A percentile compares a stretch with the other conserved stretches of the same genome.
These are phyloP conservation scores for Nepenthes alata DNA, from an alignment of 179 eudicot genomes.

Conservation along the genomic window DNA sequence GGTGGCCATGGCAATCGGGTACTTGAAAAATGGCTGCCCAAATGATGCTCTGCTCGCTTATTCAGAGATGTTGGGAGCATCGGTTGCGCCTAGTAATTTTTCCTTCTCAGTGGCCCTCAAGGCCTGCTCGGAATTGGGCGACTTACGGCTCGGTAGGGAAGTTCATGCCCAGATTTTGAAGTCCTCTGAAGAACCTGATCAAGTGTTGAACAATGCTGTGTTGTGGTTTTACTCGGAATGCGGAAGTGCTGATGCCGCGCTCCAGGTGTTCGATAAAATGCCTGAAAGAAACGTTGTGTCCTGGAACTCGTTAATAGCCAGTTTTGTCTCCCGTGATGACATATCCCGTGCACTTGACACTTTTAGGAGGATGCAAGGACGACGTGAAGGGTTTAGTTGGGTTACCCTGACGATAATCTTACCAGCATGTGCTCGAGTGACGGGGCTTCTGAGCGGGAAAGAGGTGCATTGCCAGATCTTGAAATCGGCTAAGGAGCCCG, in stretches of 20 bases:
- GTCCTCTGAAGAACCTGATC: constrained; percentile 19
- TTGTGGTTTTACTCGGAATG: constrained; percentile 25
- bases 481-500: constrained; percentile 15
- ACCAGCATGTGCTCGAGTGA: constrained; percentile 20
- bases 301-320: constrained; percentile 18
- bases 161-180: constrained; percentile 29
- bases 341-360: constrained; percentile 20
- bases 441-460: constrained; percentile 47
- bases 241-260: constrained; percentile 23
- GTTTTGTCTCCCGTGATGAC: constrained; percentile 13
- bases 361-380: constrained; percentile 27
- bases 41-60: constrained; percentile 26
- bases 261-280: constrained; percentile 47
- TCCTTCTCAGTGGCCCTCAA: constrained; percentile 24
- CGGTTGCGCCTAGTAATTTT: constrained; percentile 15
- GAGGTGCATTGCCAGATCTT: constrained; percentile 24
- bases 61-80: constrained; percentile 16
- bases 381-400: constrained; percentile 26
- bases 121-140: constrained; percentile 14
- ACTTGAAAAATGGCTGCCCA: constrained; percentile 17
- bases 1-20: constrained; percentile 38
- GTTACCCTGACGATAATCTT: constrained; percentile 24
- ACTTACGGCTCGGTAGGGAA: constrained; percentile 17
- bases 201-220: constrained; percentile 24
- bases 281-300: constrained; percentile 46